phyloP scores from a whole-genome alignment of 805 yeast species.

The Henningerozyma blattae region DNA sequence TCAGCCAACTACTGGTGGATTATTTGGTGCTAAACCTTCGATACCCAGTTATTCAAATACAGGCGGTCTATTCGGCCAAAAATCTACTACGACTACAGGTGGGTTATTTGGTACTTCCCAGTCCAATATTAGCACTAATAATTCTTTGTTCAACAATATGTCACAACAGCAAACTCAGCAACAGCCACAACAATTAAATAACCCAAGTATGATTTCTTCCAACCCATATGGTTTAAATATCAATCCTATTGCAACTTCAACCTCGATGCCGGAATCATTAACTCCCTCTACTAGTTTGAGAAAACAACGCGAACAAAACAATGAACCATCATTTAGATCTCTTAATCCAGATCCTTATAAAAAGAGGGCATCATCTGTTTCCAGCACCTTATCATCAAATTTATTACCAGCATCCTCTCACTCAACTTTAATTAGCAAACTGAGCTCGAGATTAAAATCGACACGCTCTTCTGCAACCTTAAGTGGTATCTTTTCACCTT shows the following conservation, averaged over 20 bases:
- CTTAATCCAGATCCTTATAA: background rate
- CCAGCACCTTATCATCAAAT: conserved; percentile 14
- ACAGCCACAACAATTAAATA: background rate
- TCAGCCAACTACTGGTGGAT: conserved; percentile 4
- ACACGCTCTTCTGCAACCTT: conserved; percentile 13
- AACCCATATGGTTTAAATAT: conserved; percentile 26
- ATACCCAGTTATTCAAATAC: no score
- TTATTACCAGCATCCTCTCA: conserved; percentile 10
- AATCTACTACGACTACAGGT: background rate
- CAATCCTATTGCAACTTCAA: conserved; percentile 9
- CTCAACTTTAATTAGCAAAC: conserved; percentile 25
- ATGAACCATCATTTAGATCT: no score
- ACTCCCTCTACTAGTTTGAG: conserved; percentile 19
- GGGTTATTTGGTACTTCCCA: background rate
- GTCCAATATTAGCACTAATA: background rate
- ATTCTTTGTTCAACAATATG: background rate
- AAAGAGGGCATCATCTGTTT: conserved; percentile 10
- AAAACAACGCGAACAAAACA: no score
- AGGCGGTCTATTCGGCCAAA: background rate
- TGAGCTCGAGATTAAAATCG: conserved; percentile 24
- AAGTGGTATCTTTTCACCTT: conserved; percentile 28
- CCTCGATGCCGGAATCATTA: conserved; percentile 28
- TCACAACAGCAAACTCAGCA: no score
- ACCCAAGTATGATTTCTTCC: conserved; percentile 5
- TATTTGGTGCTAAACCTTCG: conserved; percentile 2